phyloP scores from a whole-genome alignment of 768 basidiomycete species.

The Termitomyces titanicus region DNA sequence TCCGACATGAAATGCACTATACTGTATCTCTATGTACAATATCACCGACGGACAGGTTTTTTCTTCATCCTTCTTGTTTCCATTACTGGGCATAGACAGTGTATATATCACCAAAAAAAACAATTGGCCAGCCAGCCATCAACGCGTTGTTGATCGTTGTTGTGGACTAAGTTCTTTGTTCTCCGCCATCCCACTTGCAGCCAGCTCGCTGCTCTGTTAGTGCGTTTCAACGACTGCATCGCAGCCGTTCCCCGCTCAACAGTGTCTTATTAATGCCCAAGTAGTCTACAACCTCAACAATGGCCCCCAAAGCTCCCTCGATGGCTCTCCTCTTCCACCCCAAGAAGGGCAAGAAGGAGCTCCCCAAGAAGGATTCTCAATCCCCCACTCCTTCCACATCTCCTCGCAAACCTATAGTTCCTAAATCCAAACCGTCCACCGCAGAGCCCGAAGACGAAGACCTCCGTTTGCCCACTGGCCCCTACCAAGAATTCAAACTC shows the following conservation, averaged over 20 bases:
- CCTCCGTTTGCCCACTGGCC: conserved; percentile 58
- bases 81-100: conserved; percentile 3
- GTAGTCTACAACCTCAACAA: conserved; percentile 18
- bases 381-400: conserved; percentile 23
- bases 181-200: background rate
- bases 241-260: conserved; percentile 10
- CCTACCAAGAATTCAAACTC: conserved; percentile 73
- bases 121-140: too few relatives aligned
- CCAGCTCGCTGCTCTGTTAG: too few relatives aligned
- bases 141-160: conserved; percentile 10
- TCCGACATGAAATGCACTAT: conserved; percentile 23
- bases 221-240: conserved; percentile 14
- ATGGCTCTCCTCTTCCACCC: conserved; percentile 61
- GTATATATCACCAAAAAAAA: background rate
- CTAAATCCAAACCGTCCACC: conserved; percentile 34
- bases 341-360: conserved; percentile 43
- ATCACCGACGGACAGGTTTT: conserved; percentile 4
- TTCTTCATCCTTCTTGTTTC: background rate
- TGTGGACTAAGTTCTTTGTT: background rate
- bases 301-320: conserved; percentile 39
- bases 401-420: conserved; percentile 37
- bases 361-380: conserved; percentile 46
- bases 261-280: conserved; percentile 10
- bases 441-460: conserved; percentile 46
- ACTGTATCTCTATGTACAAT: conserved; percentile 13